Evolutionary conservation across 2,329 filamentous ascomycete species (phyloP).

Genomic region (Ilyonectria robusta): DNA sequence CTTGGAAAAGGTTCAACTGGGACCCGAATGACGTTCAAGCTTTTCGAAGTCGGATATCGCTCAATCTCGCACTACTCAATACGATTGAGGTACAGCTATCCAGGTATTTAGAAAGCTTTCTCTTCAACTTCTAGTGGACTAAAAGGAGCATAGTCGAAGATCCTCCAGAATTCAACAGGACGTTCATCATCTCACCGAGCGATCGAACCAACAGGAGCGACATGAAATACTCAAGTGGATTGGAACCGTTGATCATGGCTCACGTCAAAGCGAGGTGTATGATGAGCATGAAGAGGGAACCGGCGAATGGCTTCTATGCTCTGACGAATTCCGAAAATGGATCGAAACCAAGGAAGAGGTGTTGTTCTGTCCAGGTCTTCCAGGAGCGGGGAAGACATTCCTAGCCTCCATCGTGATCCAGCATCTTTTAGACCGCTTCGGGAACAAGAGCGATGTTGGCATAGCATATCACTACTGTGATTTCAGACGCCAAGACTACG

Average conservation of each 20-base stretch:
- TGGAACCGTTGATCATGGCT: slow-evolving; percentile 7
- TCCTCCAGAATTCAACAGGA: slow-evolving; percentile 9
- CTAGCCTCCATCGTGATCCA: slow-evolving; percentile 13
- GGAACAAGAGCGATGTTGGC: neutral
- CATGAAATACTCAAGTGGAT: slow-evolving; percentile 16
- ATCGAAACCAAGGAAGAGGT: slow-evolving; percentile 6
- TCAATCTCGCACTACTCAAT: slow-evolving; percentile 1
- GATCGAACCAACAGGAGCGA: slow-evolving; percentile 19
- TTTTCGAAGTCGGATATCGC: slow-evolving; percentile 3
- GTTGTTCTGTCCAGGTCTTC: slow-evolving; percentile 21
- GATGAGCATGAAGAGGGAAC: slow-evolving; percentile 8
- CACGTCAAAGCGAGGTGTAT: neutral
- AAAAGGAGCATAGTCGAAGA: slow-evolving; percentile 10
- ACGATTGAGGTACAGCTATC: neutral
- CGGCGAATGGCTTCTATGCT: slow-evolving; percentile 10
- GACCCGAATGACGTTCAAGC: slow-evolving; percentile 15
- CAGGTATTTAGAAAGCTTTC: slow-evolving; percentile 8
- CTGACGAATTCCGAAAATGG: slow-evolving; percentile 9
- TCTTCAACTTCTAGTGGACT: slow-evolving; percentile 8
- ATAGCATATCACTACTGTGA: slow-evolving; percentile 19
- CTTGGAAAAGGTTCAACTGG: slow-evolving; percentile 9
- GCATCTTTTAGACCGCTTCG: neutral
- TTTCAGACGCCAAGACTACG: slow-evolving; percentile 4
- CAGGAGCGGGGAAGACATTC: slow-evolving; percentile 20
- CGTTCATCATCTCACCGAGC: slow-evolving; percentile 5